These are phyloP conservation scores for Sutorius australiensis DNA, from an alignment of 768 basidiomycete genomes.

Conservation along the genomic window DNA sequence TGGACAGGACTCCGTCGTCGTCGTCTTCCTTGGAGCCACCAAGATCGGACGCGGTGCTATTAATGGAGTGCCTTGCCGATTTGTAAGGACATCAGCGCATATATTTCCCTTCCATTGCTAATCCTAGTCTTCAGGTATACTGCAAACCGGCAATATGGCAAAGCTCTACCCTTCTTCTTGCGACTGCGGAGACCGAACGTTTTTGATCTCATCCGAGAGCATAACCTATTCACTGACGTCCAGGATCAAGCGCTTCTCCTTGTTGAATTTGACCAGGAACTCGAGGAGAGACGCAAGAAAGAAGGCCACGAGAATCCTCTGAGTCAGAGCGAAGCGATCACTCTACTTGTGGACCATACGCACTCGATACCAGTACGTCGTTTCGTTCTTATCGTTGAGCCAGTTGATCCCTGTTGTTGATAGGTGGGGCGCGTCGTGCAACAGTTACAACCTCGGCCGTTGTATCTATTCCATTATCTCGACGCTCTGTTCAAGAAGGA, in stretches of 20 bases:
- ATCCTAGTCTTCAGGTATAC: constrained; percentile 54
- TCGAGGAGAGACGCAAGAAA: constrained; percentile 55
- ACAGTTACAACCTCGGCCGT: constrained; percentile 71
- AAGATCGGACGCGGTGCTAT: constrained; percentile 48
- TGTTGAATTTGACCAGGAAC: constrained; percentile 91
- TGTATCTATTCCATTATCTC: constrained; percentile 90
- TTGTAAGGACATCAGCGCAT: constrained; percentile 46
- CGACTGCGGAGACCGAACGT: constrained; percentile 84
- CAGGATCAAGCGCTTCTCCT: constrained; percentile 90
- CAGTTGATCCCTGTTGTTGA: not conserved
- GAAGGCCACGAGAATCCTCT: constrained; percentile 39
- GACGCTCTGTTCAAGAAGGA: constrained; percentile 89
- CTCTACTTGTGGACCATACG: constrained; percentile 85
- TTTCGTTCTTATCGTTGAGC: not conserved
- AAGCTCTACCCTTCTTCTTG: constrained; percentile 88
- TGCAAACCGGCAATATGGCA: constrained; percentile 86
- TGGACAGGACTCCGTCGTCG: constrained; percentile 59
- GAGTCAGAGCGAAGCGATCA: constrained; percentile 72
- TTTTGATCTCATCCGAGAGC: constrained; percentile 88
- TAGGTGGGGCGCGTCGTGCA: constrained; percentile 86
- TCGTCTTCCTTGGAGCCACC: constrained; percentile 43
- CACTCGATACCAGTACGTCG: constrained; percentile 88
- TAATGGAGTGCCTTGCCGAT: constrained; percentile 96
- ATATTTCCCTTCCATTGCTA: not conserved
- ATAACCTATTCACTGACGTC: constrained; percentile 93